Conservation (phyloP, 163 green algal species). For the Chloromonas sp. region DNA sequence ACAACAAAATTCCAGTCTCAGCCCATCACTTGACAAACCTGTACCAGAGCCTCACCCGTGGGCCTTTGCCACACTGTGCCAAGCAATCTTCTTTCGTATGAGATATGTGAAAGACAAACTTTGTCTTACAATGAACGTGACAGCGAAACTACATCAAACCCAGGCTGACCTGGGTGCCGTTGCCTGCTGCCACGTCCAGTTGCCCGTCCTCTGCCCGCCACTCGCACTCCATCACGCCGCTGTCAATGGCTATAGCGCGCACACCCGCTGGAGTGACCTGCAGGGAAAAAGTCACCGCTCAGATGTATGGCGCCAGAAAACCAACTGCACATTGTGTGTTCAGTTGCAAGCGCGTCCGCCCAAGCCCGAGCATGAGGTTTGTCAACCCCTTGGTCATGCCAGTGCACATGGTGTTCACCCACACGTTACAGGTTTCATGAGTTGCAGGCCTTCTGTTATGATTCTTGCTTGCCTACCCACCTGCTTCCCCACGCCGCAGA, state of each 20-base stretch:
- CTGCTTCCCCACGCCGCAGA: background rate
- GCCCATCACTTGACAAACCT: too few species aligned
- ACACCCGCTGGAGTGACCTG: slow-evolving; percentile 45
- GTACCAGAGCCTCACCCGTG: background rate
- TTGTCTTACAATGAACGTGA: too few species aligned
- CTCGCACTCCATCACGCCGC: slow-evolving; percentile 35
- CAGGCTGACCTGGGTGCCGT: slow-evolving; percentile 50
- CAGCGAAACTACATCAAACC: background rate
- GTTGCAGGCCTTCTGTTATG: too few species aligned
- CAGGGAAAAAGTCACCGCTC: too few species aligned
- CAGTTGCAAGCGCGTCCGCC: background rate
- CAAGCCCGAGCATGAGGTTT: background rate
- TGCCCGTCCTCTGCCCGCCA: slow-evolving; percentile 56
- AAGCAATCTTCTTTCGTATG: background rate
- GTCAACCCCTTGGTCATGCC: background rate
- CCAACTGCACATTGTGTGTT: too few species aligned
- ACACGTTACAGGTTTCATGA: background rate
- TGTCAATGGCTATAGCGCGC: slow-evolving; percentile 56
- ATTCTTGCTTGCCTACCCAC: background rate
- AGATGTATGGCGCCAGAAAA: background rate
- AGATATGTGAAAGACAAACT: background rate
- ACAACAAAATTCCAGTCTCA: too few species aligned
- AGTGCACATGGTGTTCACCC: background rate
- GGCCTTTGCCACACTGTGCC: background rate
- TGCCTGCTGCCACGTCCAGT: slow-evolving; percentile 53